Evolutionary conservation across 306 rosid species (phyloP), one percentile per base, ranked within the genome.

Genomic region (Elaeagnus macrophylla): DNA sequence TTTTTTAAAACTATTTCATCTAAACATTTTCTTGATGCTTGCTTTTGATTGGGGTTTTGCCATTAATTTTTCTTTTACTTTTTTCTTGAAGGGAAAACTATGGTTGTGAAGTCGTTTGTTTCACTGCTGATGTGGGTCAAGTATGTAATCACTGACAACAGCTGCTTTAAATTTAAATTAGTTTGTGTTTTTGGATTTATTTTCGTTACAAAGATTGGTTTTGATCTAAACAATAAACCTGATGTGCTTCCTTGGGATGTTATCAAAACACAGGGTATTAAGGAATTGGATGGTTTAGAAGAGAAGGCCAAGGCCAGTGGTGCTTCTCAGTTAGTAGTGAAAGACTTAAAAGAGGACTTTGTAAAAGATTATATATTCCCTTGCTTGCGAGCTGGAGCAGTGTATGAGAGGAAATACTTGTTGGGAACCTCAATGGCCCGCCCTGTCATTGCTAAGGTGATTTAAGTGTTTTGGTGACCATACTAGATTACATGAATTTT

Each of bases 381-480:
- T 63, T 91, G 99, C 75, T 75, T 82, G 59, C 79, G 94, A 43
- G 99, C 96, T 20, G 96, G 96, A 53, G 99, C 99, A 59, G 38
- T 87, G 60, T 87, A 84, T 70, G 99, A 91, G 71, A 87, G 96
- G 73, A 91, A 91, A 75, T 87, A 84, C 73, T 72, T 87, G 83
- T 77, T 87, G 16, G 99, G 99, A n/a, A 91, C 99, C 47, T 87
- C 99, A 40, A 91, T 91, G 96, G 99, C 96, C 25, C 93, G 96
- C 50, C 99, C 99, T 58, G 96, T 87, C 62, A 91, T 91, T 18
- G 79, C 87, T 37, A 81, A 81, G 72, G 87, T 81, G 35, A 58
- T 10, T 57, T 51, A n/a, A n/a, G n/a, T n/a, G n/a, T n/a, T n/a
- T n/a, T n/a, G n/a, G n/a, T n/a, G n/a, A n/a, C n/a, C n/a, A n/a